Base-by-base conservation (phyloP, 1,284 basidiomycete genomes). In the Leccinum solheimii region DNA sequence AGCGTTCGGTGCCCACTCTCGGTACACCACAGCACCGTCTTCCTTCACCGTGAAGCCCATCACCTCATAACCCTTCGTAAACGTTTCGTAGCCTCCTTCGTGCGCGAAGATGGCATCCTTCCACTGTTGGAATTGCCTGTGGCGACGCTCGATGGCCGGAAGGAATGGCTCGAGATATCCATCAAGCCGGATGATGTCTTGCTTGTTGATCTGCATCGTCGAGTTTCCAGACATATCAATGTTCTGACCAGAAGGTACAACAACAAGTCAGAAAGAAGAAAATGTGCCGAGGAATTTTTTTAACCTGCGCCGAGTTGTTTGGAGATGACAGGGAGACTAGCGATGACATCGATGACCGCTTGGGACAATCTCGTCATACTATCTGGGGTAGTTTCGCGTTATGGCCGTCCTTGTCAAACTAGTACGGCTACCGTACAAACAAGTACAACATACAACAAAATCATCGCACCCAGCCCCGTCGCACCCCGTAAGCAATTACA, bases 1-100 rank as follows among this genome's bases (percentile, higher is more conserved):
- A 13, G 90, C 96, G 68, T 93, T 94, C 0, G 97, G 95, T 6
- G 97, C 97, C 97, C 97, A 99, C 75, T 99, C 97, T 69, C 92
- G 83, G 75, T 98, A 99, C 8, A 84, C 79, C 43, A 98, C 86
- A 32, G 89, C 83, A 56, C 88, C 88, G 60, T 91, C 84, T 23
- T 78, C 73, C 54, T 82, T 81, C 48, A 94, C 83, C 60, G 91
- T 89, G 68, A 99, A 81, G 43, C 97, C 97, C 79, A 92, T 93
- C 65, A 85, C 86, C 66, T 90, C 82, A 78, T 95, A 97, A 13
- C 95, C 94, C 72, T 88, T 86, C 3, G 93, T 90, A 76, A 98
- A 99, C 8, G 81, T 79, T 59, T 95, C 94, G 69, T 95, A 92
- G 36, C 97, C 95, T 50, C 94, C 94, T 78, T 98, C 95, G 66